Conservation (phyloP, 306 rosid genomes). For the Calophaca sinica region DNA sequence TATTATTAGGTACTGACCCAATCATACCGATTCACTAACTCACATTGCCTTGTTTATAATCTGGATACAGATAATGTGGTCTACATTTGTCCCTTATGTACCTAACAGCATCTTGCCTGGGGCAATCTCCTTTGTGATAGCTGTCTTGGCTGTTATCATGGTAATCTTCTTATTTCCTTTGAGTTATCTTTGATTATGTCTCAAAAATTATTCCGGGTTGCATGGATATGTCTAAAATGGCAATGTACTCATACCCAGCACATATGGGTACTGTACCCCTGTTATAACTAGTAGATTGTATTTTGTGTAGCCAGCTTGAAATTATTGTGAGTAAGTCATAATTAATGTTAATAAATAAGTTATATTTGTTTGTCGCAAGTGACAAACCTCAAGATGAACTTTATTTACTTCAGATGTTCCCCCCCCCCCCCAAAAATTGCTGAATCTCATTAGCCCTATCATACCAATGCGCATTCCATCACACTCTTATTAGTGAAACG, state of each 20-base stretch:
- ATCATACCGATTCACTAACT: conserved; percentile 28
- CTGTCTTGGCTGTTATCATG: conserved; percentile 56
- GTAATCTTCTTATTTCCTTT: conserved; percentile 48
- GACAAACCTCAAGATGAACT: conserved; percentile 16
- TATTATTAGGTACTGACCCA: not conserved
- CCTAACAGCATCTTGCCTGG: conserved; percentile 92
- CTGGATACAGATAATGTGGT: conserved; percentile 91
- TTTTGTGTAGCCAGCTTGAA: conserved; percentile 30
- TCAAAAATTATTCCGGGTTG: conserved; percentile 7
- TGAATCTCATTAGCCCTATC: not conserved
- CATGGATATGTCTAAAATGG: conserved; percentile 41
- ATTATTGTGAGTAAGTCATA: not conserved
- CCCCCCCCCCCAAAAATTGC: not conserved
- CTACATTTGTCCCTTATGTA: conserved; percentile 91
- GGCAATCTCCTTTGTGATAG: conserved; percentile 62
- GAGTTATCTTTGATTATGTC: conserved; percentile 36
- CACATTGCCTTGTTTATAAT: conserved; percentile 28
- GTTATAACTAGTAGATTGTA: conserved; percentile 3
- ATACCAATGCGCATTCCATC: conserved; percentile 4
- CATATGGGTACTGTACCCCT: not conserved
- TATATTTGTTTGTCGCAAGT: conserved; percentile 10
- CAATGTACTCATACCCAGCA: not conserved
- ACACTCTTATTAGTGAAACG: conserved; percentile 14
- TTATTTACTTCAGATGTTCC: not conserved
- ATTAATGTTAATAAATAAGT: not conserved